Conservation (phyloP, 2,329 filamentous ascomycete species). For the Pseudogymnoascus sp. region DNA sequence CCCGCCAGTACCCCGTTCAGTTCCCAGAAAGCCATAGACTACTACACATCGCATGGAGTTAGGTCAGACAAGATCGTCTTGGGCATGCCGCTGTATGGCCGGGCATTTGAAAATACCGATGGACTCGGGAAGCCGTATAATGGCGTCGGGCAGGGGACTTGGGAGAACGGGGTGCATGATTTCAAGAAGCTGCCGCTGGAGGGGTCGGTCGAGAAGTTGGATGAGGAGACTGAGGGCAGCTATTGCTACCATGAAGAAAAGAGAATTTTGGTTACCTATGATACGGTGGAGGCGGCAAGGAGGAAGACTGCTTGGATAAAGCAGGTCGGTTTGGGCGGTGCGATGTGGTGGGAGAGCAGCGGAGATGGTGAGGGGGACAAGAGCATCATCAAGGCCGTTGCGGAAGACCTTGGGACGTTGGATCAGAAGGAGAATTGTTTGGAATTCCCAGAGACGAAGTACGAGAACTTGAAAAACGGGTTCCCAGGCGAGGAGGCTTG, state of each 20-base stretch:
- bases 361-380: conserved; percentile 57
- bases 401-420: conserved; percentile 45
- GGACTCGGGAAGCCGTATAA: conserved; percentile 61
- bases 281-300: conserved; percentile 57
- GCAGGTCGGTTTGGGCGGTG: conserved; percentile 62
- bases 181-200: conserved; percentile 73
- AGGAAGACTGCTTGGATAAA: conserved; percentile 66
- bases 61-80: conserved; percentile 66
- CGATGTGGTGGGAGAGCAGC: conserved; percentile 97
- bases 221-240: conserved; percentile 57
- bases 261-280: conserved; percentile 68
- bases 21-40: conserved; percentile 59
- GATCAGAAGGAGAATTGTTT: conserved; percentile 50
- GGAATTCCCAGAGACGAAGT: conserved; percentile 56
- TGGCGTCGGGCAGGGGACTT: conserved; percentile 70
- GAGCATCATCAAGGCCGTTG: conserved; percentile 61
- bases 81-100: conserved; percentile 88
- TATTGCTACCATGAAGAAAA: conserved; percentile 64
- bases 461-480: conserved; percentile 57
- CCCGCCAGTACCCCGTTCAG: conserved; percentile 68
- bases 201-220: conserved; percentile 55
- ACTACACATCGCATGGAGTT: conserved; percentile 61
- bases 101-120: conserved; percentile 70
- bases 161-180: conserved; percentile 80
- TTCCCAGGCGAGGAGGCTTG: conserved; percentile 38